phyloP scores from a whole-genome alignment of 164 flowering plant species.

The Magnolia sinica region DNA sequence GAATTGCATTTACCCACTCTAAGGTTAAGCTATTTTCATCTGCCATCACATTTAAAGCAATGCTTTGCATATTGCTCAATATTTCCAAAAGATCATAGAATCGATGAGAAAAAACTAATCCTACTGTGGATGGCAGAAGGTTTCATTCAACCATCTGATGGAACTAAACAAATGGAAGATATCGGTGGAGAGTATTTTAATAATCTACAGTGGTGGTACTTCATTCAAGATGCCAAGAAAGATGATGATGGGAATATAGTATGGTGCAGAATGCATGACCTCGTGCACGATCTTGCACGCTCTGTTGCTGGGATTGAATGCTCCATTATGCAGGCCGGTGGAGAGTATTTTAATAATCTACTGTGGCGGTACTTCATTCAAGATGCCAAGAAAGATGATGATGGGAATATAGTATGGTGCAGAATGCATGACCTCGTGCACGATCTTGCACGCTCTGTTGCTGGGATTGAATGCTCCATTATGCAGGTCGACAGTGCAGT shows the following conservation, averaged over 20 bases:
- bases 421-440: conserved; percentile 9
- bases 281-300: not conserved
- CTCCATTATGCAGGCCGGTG: not conserved
- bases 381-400: not conserved
- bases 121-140: conserved; percentile 21
- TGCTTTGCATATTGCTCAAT: conserved; percentile 19
- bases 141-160: conserved; percentile 4
- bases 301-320: conserved; percentile 4
- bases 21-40: conserved; percentile 11
- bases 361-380: conserved; percentile 9
- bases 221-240: not conserved
- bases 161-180: conserved; percentile 6
- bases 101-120: conserved; percentile 6
- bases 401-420: not conserved
- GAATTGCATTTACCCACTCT: conserved; percentile 9
- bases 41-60: conserved; percentile 18
- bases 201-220: conserved; percentile 1
- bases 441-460: too few relatives aligned
- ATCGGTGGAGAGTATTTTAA: not conserved
- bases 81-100: conserved; percentile 12
- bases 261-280: conserved; percentile 8
- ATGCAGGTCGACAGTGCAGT: not conserved
- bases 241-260: not conserved
- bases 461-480: conserved; percentile 7
- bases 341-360: not conserved